Base-by-base conservation (phyloP, 2,329 filamentous ascomycete genomes). In the Trichoderma breve region DNA sequence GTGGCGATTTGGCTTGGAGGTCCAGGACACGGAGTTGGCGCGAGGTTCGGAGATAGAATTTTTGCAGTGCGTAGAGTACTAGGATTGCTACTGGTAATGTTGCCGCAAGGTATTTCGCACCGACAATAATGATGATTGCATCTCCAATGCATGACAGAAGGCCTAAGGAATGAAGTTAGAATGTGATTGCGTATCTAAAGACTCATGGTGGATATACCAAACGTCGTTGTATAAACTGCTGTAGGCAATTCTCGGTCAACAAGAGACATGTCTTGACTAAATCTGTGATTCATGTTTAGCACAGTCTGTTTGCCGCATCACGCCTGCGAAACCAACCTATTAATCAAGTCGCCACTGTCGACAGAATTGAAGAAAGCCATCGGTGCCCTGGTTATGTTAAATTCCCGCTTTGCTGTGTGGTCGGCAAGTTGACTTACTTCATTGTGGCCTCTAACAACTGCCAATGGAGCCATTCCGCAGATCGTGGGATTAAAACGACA, bases 101-200 rank as follows among this genome's bases (percentile, higher is more conserved):
- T 2, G 85, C 77, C 0, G 82, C 81, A 0, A 87, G 80, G 69
- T 84, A 84, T 39, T 81, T 83, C 2, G 87, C 84, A 32, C 34
- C 60, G 4, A 72, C 28, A 32, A 60, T 60, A 6, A 60, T 60
- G 18, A 60, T 18, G 8, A 60, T 60, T 0, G 55, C 55, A 8
- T 60, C 55, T 21, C 26, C 55, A 32, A 60, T 60, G 30, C 60
- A 71, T 18, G 63, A 57, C 12, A 71, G 15, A 15, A 71, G 43
- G n/a, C 30, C 60, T 64, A 18, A 0, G 5, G 4, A n/a, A 60
- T 21, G 28, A 34, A 6, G 5, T 60, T 21, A 60, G 28, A 32
- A 34, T 58, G 5, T 0, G 15, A 4, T 30, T 6, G 0, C 2
- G 28, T 6, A 60, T 60, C 11, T 7, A 2, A 64, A 14, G 26